Percentiles rank a stretch among this genome's conserved stretches.
phyloP scores from a whole-genome alignment of 306 rosid species.

The Abrus precatorius region DNA sequence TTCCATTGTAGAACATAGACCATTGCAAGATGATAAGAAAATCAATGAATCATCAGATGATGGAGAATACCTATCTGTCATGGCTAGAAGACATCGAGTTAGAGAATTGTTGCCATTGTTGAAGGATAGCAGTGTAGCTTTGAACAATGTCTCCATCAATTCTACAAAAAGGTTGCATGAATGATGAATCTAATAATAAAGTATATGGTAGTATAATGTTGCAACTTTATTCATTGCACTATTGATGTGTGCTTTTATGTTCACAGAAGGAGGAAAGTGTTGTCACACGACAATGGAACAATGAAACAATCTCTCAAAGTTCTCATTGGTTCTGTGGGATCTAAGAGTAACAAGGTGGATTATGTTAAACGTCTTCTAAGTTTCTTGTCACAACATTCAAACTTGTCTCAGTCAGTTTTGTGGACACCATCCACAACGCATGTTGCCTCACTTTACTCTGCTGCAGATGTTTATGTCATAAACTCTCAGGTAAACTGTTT shows the following conservation, averaged over 20 bases:
- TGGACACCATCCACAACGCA: slow-evolving; percentile 88
- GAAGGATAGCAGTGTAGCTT: slow-evolving; percentile 43
- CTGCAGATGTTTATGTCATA: slow-evolving; percentile 90
- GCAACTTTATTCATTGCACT: slow-evolving; percentile 44
- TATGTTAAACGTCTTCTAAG: slow-evolving; percentile 75
- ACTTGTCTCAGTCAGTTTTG: slow-evolving; percentile 79
- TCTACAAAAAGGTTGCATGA: slow-evolving; percentile 46
- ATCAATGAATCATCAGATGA: slow-evolving; percentile 40
- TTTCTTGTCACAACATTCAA: slow-evolving; percentile 69
- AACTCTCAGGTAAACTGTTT: slow-evolving; percentile 83
- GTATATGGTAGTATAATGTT: slow-evolving; percentile 15
- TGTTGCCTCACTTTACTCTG: slow-evolving; percentile 88
- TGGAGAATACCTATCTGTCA: slow-evolving; percentile 48
- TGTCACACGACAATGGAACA: slow-evolving; percentile 48
- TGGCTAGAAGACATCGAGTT: slow-evolving; percentile 61
- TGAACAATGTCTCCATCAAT: slow-evolving; percentile 49
- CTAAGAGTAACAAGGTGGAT: slow-evolving; percentile 89
- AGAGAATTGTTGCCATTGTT: slow-evolving; percentile 60
- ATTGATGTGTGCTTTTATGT: slow-evolving; percentile 44
- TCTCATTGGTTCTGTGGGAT: slow-evolving; percentile 91
- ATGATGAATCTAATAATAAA: slow-evolving; percentile 30
- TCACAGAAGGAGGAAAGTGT: slow-evolving; percentile 51
- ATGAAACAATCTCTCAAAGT: slow-evolving; percentile 60
- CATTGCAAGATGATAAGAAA: slow-evolving; percentile 50
- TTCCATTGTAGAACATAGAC: slow-evolving; percentile 52